Evolutionary conservation across 805 yeast species (phyloP).

Genomic region (Teunomyces gatunensis): DNA sequence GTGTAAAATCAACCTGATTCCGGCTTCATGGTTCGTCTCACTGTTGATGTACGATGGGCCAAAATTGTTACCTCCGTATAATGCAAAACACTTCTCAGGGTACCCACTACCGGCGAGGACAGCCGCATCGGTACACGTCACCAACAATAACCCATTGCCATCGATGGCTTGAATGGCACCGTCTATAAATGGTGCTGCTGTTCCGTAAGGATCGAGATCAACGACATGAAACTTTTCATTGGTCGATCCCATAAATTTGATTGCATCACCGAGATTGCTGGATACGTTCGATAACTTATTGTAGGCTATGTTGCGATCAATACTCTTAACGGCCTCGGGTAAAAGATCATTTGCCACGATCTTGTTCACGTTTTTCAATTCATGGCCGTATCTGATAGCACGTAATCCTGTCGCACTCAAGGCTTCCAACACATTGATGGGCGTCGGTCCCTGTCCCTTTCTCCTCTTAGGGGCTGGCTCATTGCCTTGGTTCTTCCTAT

Average conservation of each 20-base stretch:
- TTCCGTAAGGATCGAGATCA: constrained; percentile 96
- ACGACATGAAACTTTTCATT: constrained; percentile 69
- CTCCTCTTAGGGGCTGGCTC: constrained; percentile 12
- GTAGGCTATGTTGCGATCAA: constrained; percentile 64
- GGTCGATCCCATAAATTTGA: constrained; percentile 62
- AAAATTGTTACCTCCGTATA: constrained; percentile 89
- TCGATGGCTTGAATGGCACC: constrained; percentile 82
- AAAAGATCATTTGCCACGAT: constrained; percentile 90
- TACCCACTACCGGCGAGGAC: constrained; percentile 94
- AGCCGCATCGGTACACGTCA: constrained; percentile 95
- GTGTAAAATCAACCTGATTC: constrained; percentile 77
- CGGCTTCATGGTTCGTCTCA: constrained; percentile 91
- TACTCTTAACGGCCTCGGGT: constrained; percentile 80
- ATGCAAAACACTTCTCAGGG: constrained; percentile 94
- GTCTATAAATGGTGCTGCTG: constrained; percentile 94
- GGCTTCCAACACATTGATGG: constrained; percentile 77
- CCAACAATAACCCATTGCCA: constrained; percentile 81
- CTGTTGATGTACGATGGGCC: constrained; percentile 50
- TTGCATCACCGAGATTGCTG: constrained; percentile 89
- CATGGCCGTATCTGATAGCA: constrained; percentile 90
- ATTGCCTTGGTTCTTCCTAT: constrained; percentile 4
- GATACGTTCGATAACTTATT: constrained; percentile 62
- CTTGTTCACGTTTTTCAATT: constrained; percentile 69
- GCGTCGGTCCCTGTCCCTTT: constrained; percentile 8
- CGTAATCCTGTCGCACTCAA: constrained; percentile 93